Percentiles rank a stretch among this genome's conserved stretches.
These are phyloP conservation scores for Berberis vulgaris DNA, from an alignment of 164 flowering plant species.

Conservation along the genomic window DNA sequence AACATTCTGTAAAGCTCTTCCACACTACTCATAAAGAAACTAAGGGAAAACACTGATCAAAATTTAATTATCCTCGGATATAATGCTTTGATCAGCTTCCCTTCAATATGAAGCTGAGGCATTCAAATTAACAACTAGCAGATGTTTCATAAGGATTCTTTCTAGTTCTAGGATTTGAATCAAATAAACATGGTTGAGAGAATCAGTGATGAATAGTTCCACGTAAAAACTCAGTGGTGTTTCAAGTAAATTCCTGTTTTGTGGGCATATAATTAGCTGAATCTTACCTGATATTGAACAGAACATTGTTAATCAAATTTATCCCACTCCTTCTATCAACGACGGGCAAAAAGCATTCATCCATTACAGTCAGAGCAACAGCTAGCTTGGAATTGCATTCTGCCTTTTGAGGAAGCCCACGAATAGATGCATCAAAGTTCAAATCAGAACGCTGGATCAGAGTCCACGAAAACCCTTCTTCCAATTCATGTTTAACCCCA, in stretches of 20 bases:
- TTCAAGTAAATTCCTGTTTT: background rate
- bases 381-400: slow-evolving; percentile 94
- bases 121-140: too few relatives aligned
- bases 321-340: slow-evolving; percentile 74
- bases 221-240: background rate
- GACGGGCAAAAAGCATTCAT: slow-evolving; percentile 92
- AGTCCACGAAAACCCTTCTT: slow-evolving; percentile 86
- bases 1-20: too few relatives aligned
- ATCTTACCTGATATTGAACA: slow-evolving; percentile 84
- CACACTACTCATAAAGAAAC: too few relatives aligned
- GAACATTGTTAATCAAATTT: slow-evolving; percentile 72
- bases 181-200: too few relatives aligned
- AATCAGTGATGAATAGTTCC: background rate
- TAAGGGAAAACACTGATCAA: too few relatives aligned
- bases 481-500: slow-evolving; percentile 78
- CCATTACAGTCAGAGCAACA: slow-evolving; percentile 80
- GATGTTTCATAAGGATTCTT: too few relatives aligned
- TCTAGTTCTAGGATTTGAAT: too few relatives aligned
- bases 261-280: background rate
- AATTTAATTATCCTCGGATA: too few relatives aligned
- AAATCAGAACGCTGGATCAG: slow-evolving; percentile 55
- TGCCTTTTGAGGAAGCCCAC: slow-evolving; percentile 43
- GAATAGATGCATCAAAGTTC: slow-evolving; percentile 30
- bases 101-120: too few relatives aligned
- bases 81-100: too few relatives aligned